Conservation (phyloP, 768 basidiomycete species). For the Phanerodontia chrysosporium region DNA sequence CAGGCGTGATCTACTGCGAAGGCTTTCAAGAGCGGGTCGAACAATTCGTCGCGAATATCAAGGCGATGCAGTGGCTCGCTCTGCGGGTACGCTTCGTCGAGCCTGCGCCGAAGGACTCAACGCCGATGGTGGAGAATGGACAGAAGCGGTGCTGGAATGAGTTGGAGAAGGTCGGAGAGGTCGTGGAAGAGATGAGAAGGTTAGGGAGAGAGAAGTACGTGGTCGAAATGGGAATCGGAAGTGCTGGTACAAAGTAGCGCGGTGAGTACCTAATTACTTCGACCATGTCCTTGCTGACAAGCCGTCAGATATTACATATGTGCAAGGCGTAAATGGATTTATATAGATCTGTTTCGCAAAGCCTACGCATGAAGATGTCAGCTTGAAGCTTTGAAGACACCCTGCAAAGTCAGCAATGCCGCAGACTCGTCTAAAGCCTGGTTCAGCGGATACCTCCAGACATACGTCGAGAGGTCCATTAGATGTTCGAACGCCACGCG, state of each 20-base stretch:
- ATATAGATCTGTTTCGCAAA: no score
- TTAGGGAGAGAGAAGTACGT: conserved; percentile 53
- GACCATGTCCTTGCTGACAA: no score
- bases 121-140: background rate
- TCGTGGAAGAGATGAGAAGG: conserved; percentile 60
- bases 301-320: no score
- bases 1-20: conserved; percentile 71
- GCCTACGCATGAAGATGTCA: background rate
- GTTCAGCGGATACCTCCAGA: conserved; percentile 44
- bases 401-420: conserved; percentile 16
- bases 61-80: conserved; percentile 78
- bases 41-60: conserved; percentile 63
- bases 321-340: no score
- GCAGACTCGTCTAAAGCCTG: conserved; percentile 34
- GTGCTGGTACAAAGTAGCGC: background rate
- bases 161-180: conserved; percentile 39
- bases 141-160: conserved; percentile 44
- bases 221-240: conserved; percentile 63
- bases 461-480: conserved; percentile 38
- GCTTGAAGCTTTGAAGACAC: background rate
- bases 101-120: conserved; percentile 22
- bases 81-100: conserved; percentile 60
- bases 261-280: background rate
- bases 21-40: conserved; percentile 49
- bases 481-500: conserved; percentile 33